Conservation (phyloP, 1,284 basidiomycete genomes). For the Xerocomus tenax region DNA sequence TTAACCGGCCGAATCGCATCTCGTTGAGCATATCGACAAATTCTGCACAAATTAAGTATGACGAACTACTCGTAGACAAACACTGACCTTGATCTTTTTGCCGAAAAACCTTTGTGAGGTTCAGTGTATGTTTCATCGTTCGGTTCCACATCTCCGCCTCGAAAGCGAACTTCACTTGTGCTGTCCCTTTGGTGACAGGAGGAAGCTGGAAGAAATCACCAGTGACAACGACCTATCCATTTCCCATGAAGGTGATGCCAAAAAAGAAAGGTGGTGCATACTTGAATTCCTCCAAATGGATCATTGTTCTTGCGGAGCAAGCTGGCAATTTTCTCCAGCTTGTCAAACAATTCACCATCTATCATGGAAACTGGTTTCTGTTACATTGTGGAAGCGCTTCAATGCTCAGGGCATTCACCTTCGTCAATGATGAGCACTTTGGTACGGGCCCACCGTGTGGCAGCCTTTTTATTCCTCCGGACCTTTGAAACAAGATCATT, state of each 20-base stretch:
- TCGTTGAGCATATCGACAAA: slow-evolving; percentile 89
- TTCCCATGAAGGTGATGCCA: slow-evolving; percentile 3
- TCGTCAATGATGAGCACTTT: slow-evolving; percentile 86
- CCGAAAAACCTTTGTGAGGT: slow-evolving; percentile 59
- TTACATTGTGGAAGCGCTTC: neutral
- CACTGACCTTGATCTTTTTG: slow-evolving; percentile 53
- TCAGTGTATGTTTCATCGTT: slow-evolving; percentile 49
- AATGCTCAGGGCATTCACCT: slow-evolving; percentile 40
- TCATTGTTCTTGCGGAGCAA: slow-evolving; percentile 45
- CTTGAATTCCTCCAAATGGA: slow-evolving; percentile 88
- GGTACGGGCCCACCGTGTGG: slow-evolving; percentile 65
- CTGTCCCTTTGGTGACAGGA: slow-evolving; percentile 58
- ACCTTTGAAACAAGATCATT: slow-evolving; percentile 56
- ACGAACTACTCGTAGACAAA: slow-evolving; percentile 1
- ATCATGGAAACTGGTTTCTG: slow-evolving; percentile 75
- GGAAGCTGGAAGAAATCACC: slow-evolving; percentile 94
- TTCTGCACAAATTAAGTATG: slow-evolving; percentile 35
- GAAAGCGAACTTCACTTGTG: slow-evolving; percentile 64
- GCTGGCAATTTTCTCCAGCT: slow-evolving; percentile 65
- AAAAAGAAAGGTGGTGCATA: slow-evolving; percentile 30
- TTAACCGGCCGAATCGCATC: slow-evolving; percentile 78
- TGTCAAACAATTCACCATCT: slow-evolving; percentile 81
- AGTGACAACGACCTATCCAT: slow-evolving; percentile 62
- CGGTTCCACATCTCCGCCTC: slow-evolving; percentile 70
- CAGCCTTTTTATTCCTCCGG: slow-evolving; percentile 57